Evolutionary conservation across 2,329 filamentous ascomycete species (phyloP), one percentile per base, ranked within the genome.

Genomic region (Penicillium rolfsii): DNA sequence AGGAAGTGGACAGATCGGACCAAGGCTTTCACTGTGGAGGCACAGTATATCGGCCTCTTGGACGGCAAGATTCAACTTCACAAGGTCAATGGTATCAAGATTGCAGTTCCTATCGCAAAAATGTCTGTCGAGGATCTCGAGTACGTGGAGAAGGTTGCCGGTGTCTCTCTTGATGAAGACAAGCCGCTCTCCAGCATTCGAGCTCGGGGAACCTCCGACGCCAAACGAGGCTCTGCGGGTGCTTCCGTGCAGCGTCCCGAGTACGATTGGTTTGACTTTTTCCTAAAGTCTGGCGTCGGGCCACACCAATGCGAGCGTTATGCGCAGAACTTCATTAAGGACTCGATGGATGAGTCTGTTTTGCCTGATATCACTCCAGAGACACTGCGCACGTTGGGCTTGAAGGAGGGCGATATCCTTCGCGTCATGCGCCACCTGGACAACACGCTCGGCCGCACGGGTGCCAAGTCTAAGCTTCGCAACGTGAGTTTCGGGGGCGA

Each of bases 211-310:
- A 73, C 71, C 46, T 65, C 70, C 46, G 72, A 75, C 9, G 64
- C 66, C 61, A 79, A 82, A 28, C 81, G 75, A 40, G 59, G 66
- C 26, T 61, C 65, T n/a, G 70, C 78, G 28, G 79, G 76, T 57
- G 74, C 73, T 54, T 71, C 74, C 59, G 73, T 76, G 63, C 79
- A 79, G 57, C 71, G 69, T 48, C 71, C 72, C 9, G 89, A 95
- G 52, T 96, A 98, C 74, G 95, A 99, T 75, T 99, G 95, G 95
- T 99, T 99, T 72, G 93, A 97, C 74, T 98, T 99, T 80, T 99
- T 99, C 83, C 81, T 99, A 43, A 88, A 89, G 64, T 96, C 93
- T 74, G 94, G 96, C 50, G 92, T 98, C 69, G 90, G 93, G 48
- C 91, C 94, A 52, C 91, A 96, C 60, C 88, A 97, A 49, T 99